Percentiles rank a stretch among this genome's conserved stretches.
Conservation (phyloP, 345 rosid genomes). For the Sonneratia alba region DNA sequence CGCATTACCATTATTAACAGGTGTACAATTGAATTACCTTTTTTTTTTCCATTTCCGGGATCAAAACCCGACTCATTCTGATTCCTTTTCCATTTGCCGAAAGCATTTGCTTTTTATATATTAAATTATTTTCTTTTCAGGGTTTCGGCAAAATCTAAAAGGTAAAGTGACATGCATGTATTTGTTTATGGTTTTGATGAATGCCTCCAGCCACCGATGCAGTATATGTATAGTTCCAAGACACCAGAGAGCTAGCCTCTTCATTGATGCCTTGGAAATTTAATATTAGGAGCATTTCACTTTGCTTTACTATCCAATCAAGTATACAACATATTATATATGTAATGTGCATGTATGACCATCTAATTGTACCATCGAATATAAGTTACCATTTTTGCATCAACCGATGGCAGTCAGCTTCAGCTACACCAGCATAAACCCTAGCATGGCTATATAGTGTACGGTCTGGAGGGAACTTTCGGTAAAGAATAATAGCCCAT, state of each 20-base stretch:
- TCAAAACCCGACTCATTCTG: conserved; percentile 17
- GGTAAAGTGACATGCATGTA: conserved; percentile 3
- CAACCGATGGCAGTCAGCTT: background rate
- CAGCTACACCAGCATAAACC: background rate
- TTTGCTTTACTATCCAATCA: background rate
- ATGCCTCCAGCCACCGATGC: conserved; percentile 7
- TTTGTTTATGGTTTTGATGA: background rate
- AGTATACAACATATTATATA: too few species aligned
- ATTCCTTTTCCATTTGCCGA: conserved; percentile 20
- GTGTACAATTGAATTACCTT: conserved; percentile 7
- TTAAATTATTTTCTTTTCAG: background rate
- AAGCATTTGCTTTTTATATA: conserved; percentile 10
- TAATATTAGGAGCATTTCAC: background rate
- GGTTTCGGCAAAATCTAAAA: background rate
- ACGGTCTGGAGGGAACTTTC: background rate
- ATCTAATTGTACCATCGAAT: too few species aligned
- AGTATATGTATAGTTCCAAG: background rate
- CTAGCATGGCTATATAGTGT: background rate
- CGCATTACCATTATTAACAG: background rate
- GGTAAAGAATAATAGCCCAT: background rate
- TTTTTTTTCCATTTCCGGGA: conserved; percentile 1
- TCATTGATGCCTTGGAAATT: background rate
- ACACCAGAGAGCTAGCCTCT: background rate
- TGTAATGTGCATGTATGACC: too few species aligned
- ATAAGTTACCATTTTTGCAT: background rate